Base-by-base conservation (phyloP, 331 rosid genomes). In the Rhamnella rubrinervis region DNA sequence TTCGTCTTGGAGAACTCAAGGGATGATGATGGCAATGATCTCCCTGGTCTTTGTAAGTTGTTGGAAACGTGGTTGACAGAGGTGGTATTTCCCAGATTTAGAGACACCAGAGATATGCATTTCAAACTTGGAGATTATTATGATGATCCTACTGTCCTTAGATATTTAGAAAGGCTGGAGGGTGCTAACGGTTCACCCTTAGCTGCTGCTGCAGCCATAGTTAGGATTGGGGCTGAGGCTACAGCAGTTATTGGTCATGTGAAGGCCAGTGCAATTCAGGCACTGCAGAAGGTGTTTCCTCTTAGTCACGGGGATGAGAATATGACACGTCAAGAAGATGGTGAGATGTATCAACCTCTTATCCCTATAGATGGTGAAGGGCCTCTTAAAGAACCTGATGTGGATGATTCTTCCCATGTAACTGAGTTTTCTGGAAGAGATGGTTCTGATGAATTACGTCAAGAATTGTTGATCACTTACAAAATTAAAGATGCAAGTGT, bases 131-230 rank as follows among this genome's bases (percentile, higher is more conserved):
- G 98, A 65, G 97, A 91, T 83, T 91, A 91, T 77, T 95, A 91
- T 59, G 97, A 91, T 69, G 97, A 91, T 76, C 95, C 95, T 52
- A 83, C 80, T 28, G 98, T 93, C 75, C 82, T 93, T 64, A 88
- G 87, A 67, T 88, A 89, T 85, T 82, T 93, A 55, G 98, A 91
- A 78, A 86, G 85, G 87, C 78, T 87, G 68, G 96, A 84, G 77
- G 83, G 95, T 55, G 88, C 77, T 78, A 91, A 86, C 44, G 89
- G 84, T 76, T 91, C 97, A 57, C 98, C 98, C 35, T 75, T 93
- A 76, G 98, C 97, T 78, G 98, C 98, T 15, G 96, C 98, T 28
- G 97, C 98, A 66, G 97, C 98, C 66, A 91, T 93, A 69, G 96
- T 77, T 40, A 89, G 85, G 83, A 91, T 93, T 6, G 95, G 98